A percentile compares a stretch with the other conserved stretches of the same genome.
phyloP scores from a whole-genome alignment of 2,329 filamentous ascomycete species.

The Aspergillus sp. region DNA sequence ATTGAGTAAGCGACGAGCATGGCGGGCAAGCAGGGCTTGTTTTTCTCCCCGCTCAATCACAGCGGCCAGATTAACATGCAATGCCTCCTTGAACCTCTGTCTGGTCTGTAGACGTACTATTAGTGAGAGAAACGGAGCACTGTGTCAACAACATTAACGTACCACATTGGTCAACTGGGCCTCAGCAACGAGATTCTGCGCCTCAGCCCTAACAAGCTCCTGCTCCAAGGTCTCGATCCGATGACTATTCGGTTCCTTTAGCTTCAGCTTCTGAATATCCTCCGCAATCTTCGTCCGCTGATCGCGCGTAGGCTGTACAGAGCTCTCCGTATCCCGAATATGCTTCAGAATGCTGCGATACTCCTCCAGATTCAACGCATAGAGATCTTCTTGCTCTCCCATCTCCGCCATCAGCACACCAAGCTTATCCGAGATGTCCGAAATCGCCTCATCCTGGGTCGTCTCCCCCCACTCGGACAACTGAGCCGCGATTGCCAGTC shows the following conservation, averaged over 20 bases:
- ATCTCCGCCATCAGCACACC: conserved; percentile 91
- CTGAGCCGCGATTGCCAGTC: conserved; percentile 81
- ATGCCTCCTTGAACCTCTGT: conserved; percentile 94
- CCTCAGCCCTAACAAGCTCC: conserved; percentile 93
- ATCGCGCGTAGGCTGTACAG: conserved; percentile 89
- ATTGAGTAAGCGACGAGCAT: conserved; percentile 81
- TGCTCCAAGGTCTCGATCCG: conserved; percentile 87
- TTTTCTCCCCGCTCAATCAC: conserved; percentile 97
- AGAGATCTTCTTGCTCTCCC: conserved; percentile 89
- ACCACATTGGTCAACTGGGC: conserved; percentile 95
- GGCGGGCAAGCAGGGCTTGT: conserved; percentile 89
- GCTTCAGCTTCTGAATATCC: conserved; percentile 88
- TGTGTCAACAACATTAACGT: conserved; percentile 41
- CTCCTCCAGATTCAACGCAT: conserved; percentile 85
- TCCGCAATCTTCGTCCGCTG: conserved; percentile 86
- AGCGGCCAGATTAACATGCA: conserved; percentile 83
- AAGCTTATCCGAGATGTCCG: conserved; percentile 92
- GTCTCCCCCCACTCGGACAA: conserved; percentile 96
- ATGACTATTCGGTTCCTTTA: conserved; percentile 85
- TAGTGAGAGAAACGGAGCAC: not conserved
- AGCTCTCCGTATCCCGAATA: conserved; percentile 93
- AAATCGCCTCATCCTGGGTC: conserved; percentile 83
- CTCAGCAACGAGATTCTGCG: conserved; percentile 93
- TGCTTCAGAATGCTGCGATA: conserved; percentile 81
- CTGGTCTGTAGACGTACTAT: conserved; percentile 63